Percentiles rank a stretch among this genome's conserved stretches.
Conservation (phyloP, 352 stramenopile species). For the Peronospora destructor region DNA sequence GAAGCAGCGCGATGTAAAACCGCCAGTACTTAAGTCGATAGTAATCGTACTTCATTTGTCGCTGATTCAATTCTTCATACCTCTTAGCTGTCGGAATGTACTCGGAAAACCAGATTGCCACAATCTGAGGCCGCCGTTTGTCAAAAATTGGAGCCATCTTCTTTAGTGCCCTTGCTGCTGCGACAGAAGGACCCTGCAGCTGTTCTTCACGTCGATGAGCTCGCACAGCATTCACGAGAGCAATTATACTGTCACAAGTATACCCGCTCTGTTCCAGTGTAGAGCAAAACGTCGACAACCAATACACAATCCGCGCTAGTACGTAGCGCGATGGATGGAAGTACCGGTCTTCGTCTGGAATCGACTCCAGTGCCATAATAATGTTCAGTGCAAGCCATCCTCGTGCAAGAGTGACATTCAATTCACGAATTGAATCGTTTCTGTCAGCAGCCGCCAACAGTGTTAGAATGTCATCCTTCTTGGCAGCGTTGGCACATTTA, state of each 20-base stretch:
- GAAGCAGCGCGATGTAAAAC: constrained; percentile 53
- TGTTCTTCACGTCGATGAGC: constrained; percentile 16
- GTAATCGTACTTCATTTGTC: constrained; percentile 74
- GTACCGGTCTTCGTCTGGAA: constrained; percentile 74
- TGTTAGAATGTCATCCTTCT: constrained; percentile 37
- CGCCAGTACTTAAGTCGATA: constrained; percentile 73
- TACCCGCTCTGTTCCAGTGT: constrained; percentile 10
- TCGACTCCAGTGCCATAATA: constrained; percentile 63
- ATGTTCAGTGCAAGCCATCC: constrained; percentile 57
- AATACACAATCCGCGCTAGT: constrained; percentile 51
- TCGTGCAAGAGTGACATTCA: constrained; percentile 22
- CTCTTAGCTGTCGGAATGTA: constrained; percentile 62
- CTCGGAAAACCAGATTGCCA: constrained; percentile 71
- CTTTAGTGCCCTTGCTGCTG: constrained; percentile 40
- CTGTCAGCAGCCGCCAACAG: constrained; percentile 26
- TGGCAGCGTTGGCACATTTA: constrained; percentile 19
- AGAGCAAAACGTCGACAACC: constrained; percentile 32
- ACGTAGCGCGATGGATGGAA: constrained; percentile 68
- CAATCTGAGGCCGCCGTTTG: constrained; percentile 52
- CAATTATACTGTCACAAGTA: constrained; percentile 8
- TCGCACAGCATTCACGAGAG: constrained; percentile 23
- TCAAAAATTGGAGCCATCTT: constrained; percentile 57
- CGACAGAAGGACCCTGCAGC: constrained; percentile 18
- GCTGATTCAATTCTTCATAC: constrained; percentile 77
- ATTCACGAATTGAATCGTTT: constrained; percentile 8